A percentile compares a stretch with the other conserved stretches of the same genome.
Evolutionary conservation across 768 basidiomycete genomes (phyloP).

Genomic region (Tulasnella sp.): DNA sequence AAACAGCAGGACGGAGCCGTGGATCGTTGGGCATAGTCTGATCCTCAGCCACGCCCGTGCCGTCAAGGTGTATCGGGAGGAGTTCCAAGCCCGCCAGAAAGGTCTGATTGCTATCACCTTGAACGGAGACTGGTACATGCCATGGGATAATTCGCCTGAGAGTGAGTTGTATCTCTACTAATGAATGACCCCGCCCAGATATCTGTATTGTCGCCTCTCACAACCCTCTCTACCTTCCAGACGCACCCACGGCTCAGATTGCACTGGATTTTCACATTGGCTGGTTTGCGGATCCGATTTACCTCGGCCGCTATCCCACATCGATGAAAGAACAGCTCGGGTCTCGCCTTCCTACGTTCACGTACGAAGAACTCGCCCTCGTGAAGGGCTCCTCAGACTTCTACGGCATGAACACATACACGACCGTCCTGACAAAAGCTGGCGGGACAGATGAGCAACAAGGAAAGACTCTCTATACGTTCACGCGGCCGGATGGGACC

Average conservation of each 20-base stretch:
- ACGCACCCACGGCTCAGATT: slow-evolving; percentile 56
- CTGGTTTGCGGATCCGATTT: slow-evolving; percentile 42
- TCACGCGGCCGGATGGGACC: slow-evolving; percentile 50
- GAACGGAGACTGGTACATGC: slow-evolving; percentile 65
- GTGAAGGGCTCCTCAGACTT: slow-evolving; percentile 59
- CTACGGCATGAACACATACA: slow-evolving; percentile 65
- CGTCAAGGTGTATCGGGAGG: slow-evolving; percentile 52
- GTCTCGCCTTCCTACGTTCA: slow-evolving; percentile 47
- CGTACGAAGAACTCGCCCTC: slow-evolving; percentile 42
- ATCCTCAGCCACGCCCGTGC: slow-evolving; percentile 61
- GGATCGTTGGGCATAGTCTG: slow-evolving; percentile 53
- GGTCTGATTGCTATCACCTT: slow-evolving; percentile 68
- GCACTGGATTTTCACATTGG: slow-evolving; percentile 64
- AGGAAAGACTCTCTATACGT: slow-evolving; percentile 47
- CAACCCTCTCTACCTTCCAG: too few species aligned
- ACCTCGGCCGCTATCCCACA: slow-evolving; percentile 57
- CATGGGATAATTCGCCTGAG: slow-evolving; percentile 54
- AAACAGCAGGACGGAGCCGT: slow-evolving; percentile 21
- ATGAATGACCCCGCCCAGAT: neutral
- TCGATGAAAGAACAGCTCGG: slow-evolving; percentile 45
- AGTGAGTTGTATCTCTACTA: slow-evolving; percentile 42
- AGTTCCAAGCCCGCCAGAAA: slow-evolving; percentile 50
- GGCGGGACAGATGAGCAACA: slow-evolving; percentile 56
- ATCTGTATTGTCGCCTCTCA: neutral
- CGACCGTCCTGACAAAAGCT: slow-evolving; percentile 48